phyloP scores from a whole-genome alignment of 371 early-diverging fungal species.

The Mortierella sp. region DNA sequence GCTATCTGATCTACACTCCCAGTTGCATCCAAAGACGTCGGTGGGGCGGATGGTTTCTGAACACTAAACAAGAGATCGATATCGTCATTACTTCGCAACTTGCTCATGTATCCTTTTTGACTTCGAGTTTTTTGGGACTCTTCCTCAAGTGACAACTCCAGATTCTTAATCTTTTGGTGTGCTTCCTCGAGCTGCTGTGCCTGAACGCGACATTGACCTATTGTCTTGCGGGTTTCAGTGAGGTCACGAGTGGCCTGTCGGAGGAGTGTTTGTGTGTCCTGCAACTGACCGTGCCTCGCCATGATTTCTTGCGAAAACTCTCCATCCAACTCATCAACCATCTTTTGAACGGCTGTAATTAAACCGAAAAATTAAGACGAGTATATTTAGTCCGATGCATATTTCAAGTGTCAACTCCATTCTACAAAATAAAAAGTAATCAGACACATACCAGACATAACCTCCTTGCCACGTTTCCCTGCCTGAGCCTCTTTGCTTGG shows the following conservation, averaged over 20 bases:
- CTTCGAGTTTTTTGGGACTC: conserved; percentile 25
- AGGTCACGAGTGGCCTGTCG: conserved; percentile 74
- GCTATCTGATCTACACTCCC: background rate
- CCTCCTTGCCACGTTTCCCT: conserved; percentile 65
- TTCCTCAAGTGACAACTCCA: conserved; percentile 63
- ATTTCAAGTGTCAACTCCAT: background rate
- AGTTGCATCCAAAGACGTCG: background rate
- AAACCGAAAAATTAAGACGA: background rate
- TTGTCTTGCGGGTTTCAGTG: conserved; percentile 70
- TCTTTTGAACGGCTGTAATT: conserved; percentile 72
- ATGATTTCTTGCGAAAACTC: conserved; percentile 74
- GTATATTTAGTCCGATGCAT: background rate
- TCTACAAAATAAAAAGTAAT: background rate
- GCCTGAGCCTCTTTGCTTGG: conserved; percentile 12
- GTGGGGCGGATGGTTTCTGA: background rate
- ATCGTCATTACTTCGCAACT: conserved; percentile 18
- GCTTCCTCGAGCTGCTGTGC: conserved; percentile 70
- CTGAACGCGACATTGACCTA: conserved; percentile 68
- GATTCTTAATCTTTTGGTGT: conserved; percentile 63
- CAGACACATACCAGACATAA: conserved; percentile 65
- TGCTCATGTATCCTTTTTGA: conserved; percentile 39
- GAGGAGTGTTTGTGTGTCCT: conserved; percentile 70
- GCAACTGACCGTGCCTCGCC: conserved; percentile 71
- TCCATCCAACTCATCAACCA: conserved; percentile 77
- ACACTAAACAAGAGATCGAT: conserved; percentile 15